Evolutionary conservation across 2,329 filamentous ascomycete species (phyloP), one percentile per base, ranked within the genome.

Genomic region (Didymella lethalis): DNA sequence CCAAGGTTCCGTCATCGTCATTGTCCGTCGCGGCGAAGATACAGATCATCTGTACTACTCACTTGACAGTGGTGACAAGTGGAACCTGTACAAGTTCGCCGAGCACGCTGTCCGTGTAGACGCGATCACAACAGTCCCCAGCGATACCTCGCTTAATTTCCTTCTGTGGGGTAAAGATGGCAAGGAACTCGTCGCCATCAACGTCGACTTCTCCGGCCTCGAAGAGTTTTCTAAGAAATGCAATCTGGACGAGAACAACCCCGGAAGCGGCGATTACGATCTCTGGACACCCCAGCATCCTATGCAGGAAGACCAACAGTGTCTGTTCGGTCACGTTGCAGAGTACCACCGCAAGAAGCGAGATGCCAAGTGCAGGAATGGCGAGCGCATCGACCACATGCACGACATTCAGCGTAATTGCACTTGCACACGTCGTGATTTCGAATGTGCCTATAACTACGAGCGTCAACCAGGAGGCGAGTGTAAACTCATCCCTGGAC

Each of bases 381-480:
- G 90, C 50, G 85, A 86, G 74, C 85, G 84, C 62, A 85, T 96
- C 60, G 73, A 80, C 20, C 69, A 74, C 63, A 82, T 94, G 26
- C 89, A 93, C 77, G 84, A 85, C 65, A 88, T 91, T 65, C 80
- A 80, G 18, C 80, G 85, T 64, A 92, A 96, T 75, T 99, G 95
- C 82, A 83, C 86, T 59, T 99, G 95, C 79, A 90, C 87, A 8
- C 85, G 92, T 51, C 85, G 87, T 58, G 95, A 99, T 78, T 99
- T 89, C 75, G 95, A 99, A 84, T 99, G 92, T 79, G 94, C 96
- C 75, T 99, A 92, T 83, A 99, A 99, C 78, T 99, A 87, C 77
- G 89, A 98, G 75, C 86, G 90, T 46, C 86, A 91, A 76, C 84
- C 81, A 28, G 90, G 93, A 71, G 90, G 90, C 47, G 87, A 90